Base-by-base conservation (phyloP, 768 basidiomycete genomes). In the Pleurotus sapidus region DNA sequence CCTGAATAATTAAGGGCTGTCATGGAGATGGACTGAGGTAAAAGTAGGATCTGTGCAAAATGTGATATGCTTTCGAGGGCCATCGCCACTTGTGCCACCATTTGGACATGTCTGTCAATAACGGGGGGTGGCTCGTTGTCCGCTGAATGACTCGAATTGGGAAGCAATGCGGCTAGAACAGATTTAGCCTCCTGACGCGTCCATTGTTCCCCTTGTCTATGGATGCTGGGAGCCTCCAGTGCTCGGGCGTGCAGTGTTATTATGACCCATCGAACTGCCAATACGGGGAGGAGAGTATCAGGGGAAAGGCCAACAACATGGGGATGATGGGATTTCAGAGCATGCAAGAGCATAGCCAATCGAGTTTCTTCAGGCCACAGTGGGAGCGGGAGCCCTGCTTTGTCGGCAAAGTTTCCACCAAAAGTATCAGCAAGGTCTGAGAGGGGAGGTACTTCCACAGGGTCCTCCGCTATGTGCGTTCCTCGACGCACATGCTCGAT, bases 401-500 rank as follows among this genome's bases (percentile, higher is more conserved):
- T 67, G 42, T 45, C 23, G 46, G 71, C 73, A 15, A 69, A 66
- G 11, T 73, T 62, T 15, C 73, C 71, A 11, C 72, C 69, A 50
- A 79, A 68, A 1, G 72, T 70, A n/a, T 66, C 60, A 17, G 88
- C 68, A 15, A 90, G 67, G 9, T 77, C 74, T 40, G 71, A 58
- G 12, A 91, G 63, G 9, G 81, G 64, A 15, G 72, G 75, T 3
- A 90, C 83, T 0, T 49, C 57, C n/a, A 90, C 75, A 14, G 74
- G 72, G 62, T 91, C 88, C 14, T 79, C 63, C 4, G 80, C 80
- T 59, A 91, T 74, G 49, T 88, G 78, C 2, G 82, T 81, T 15
- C 90, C 91, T 12, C 87, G 84, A 38, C 91, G 82, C 46, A 89
- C 66, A 59, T 90, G 87, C 60, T 92, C 89, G 5, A 67, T 70